phyloP scores from a whole-genome alignment of 2,329 filamentous ascomycete species.

The Kalaharituber pfeilii region DNA sequence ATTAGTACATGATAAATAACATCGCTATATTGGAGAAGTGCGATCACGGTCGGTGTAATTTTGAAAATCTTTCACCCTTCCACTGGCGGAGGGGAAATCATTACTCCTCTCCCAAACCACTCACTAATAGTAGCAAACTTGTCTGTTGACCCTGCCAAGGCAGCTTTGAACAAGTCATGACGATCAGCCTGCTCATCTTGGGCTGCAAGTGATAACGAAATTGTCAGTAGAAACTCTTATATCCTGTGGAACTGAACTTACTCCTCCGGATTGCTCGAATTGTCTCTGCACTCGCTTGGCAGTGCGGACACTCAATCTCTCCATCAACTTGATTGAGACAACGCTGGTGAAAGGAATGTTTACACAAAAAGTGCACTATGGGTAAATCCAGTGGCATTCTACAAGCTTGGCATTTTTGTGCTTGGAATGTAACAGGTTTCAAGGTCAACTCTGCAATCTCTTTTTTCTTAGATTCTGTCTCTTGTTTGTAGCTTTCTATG shows the following conservation, averaged over 20 bases:
- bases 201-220: slow-evolving; percentile 31
- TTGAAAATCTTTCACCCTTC: too few relatives aligned
- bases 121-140: slow-evolving; percentile 81
- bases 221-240: slow-evolving; percentile 1
- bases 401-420: slow-evolving; percentile 73
- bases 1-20: too few relatives aligned
- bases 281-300: slow-evolving; percentile 66
- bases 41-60: too few relatives aligned
- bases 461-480: slow-evolving; percentile 60
- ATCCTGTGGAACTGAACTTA: slow-evolving; percentile 3
- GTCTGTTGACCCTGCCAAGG: slow-evolving; percentile 59
- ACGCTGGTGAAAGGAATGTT: slow-evolving; percentile 87
- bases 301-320: slow-evolving; percentile 68
- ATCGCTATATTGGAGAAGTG: too few relatives aligned
- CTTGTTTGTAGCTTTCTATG: slow-evolving; percentile 64
- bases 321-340: slow-evolving; percentile 50
- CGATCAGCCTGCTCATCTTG: slow-evolving; percentile 74
- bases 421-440: slow-evolving; percentile 78
- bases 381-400: slow-evolving; percentile 64
- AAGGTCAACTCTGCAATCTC: slow-evolving; percentile 61
- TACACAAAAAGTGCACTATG: slow-evolving; percentile 88
- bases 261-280: slow-evolving; percentile 63
- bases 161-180: slow-evolving; percentile 76
- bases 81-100: slow-evolving; percentile 34
- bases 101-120: slow-evolving; percentile 88